Evolutionary conservation across 306 rosid species (phyloP), one percentile per base, ranked within the genome.

Genomic region (Oemleria cerasiformis): DNA sequence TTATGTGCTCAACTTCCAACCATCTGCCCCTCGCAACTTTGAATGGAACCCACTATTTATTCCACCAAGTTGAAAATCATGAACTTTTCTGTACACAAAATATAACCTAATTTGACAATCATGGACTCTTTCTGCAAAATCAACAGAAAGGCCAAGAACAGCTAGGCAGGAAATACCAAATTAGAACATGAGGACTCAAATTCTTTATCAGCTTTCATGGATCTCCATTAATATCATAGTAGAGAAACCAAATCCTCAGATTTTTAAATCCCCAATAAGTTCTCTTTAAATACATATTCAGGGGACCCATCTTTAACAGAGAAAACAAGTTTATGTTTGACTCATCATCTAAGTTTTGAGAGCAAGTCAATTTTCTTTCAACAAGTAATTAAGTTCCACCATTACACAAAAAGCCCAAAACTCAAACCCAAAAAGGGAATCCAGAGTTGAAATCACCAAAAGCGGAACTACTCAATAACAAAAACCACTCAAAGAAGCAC

Each of bases 1-100:
- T 54, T 55, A 74, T 43, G 65, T 60, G 66, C 41, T 75, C 47
- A 65, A 30, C 61, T 45, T 50, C 51, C 72, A 23, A 59, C 51
- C 54, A 75, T 66, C 50, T 51, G 50, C 39, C 51, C 38, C 23
- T 57, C 41, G 13, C 73, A 21, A 77, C 65, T 20, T 36, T 6
- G 13, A 20, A 8, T 7, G 54, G 48, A 69, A 81, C 62, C 64
- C n/a, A 21, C 72, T 9, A 51, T 41, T 7, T 71, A 14, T 50
- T 53, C 41, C 44, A 40, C 13, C 30, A 25, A 25, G 30, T 25
- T 25, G 30, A 25, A 25, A 25, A 25, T 1, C 30, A 25, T 1
- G 30, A 25, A 25, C 30, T 25, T 1, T 25, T 25, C 30, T 25
- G 30, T 25, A 25, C 30, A 25, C 2, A 25, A 25, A 64, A 7